Percentiles rank a stretch among this genome's conserved stretches.
phyloP scores from a whole-genome alignment of 2,329 filamentous ascomycete species.

The Fusarium sp. region DNA sequence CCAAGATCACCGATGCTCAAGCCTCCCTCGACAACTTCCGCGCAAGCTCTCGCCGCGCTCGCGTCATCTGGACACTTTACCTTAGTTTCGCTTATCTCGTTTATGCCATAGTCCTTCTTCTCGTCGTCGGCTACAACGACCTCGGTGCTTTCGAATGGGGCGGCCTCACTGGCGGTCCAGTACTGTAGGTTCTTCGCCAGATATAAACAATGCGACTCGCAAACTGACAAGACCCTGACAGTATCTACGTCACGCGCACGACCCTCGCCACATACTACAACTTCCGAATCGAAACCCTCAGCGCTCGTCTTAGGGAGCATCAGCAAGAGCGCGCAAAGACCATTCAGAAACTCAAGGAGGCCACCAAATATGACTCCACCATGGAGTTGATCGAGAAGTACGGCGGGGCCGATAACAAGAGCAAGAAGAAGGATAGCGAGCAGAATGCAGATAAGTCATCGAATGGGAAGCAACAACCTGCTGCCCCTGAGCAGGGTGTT shows the following conservation, averaged over 20 bases:
- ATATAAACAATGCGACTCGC: not conserved
- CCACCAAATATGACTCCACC: constrained; percentile 96
- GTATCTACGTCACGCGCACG: constrained; percentile 82
- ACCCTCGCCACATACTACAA: constrained; percentile 78
- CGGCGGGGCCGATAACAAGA: constrained; percentile 70
- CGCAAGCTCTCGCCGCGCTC: constrained; percentile 78
- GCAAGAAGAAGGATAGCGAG: constrained; percentile 44
- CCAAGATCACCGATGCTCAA: constrained; percentile 82
- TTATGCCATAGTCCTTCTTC: constrained; percentile 80
- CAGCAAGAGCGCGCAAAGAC: constrained; percentile 84
- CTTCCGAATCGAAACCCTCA: constrained; percentile 79
- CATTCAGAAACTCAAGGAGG: constrained; percentile 93
- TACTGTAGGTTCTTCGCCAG: constrained; percentile 69
- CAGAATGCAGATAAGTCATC: constrained; percentile 21
- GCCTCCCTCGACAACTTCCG: constrained; percentile 78
- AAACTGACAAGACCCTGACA: constrained; percentile 51
- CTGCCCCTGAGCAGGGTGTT: constrained; percentile 24
- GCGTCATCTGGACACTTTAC: constrained; percentile 90
- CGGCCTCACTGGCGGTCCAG: constrained; percentile 79
- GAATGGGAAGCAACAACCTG: constrained; percentile 26
- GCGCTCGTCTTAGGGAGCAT: constrained; percentile 76
- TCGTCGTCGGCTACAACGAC: constrained; percentile 86
- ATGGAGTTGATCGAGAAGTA: constrained; percentile 95
- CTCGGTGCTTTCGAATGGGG: constrained; percentile 83
- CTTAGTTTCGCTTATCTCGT: constrained; percentile 90